These are phyloP conservation scores for Backusella australiensis DNA, from an alignment of 192 early-diverging fungal genomes.

Conservation along the genomic window DNA sequence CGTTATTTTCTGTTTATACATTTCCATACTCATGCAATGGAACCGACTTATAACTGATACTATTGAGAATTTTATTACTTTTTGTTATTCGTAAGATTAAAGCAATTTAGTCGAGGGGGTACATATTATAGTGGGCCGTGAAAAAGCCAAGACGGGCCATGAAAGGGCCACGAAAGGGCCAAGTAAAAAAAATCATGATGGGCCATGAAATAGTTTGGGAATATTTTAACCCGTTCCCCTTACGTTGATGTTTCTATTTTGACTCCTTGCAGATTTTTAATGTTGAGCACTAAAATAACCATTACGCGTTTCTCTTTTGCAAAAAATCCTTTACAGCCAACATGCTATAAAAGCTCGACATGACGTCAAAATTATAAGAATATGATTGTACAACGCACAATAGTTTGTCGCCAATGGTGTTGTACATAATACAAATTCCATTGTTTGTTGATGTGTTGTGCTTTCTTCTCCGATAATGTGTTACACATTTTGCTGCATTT, in stretches of 20 bases:
- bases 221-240: background rate
- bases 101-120: no score
- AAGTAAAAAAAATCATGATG: background rate
- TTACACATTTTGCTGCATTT: background rate
- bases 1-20: background rate
- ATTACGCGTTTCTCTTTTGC: background rate
- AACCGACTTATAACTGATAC: background rate
- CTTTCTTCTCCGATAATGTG: background rate
- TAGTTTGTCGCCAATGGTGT: background rate
- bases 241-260: background rate
- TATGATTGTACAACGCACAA: background rate
- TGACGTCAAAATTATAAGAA: background rate
- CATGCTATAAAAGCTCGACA: background rate
- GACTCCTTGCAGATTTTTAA: background rate
- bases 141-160: conserved; percentile 10
- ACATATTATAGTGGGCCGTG: background rate
- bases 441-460: background rate
- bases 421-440: background rate
- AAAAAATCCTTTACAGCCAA: background rate
- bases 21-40: background rate
- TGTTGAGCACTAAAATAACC: background rate
- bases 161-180: background rate
- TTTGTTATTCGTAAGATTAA: background rate
- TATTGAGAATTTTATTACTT: background rate
- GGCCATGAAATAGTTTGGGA: conserved; percentile 13